Conservation (phyloP, 2,329 filamentous ascomycete species). For the Diaporthe sp. region DNA sequence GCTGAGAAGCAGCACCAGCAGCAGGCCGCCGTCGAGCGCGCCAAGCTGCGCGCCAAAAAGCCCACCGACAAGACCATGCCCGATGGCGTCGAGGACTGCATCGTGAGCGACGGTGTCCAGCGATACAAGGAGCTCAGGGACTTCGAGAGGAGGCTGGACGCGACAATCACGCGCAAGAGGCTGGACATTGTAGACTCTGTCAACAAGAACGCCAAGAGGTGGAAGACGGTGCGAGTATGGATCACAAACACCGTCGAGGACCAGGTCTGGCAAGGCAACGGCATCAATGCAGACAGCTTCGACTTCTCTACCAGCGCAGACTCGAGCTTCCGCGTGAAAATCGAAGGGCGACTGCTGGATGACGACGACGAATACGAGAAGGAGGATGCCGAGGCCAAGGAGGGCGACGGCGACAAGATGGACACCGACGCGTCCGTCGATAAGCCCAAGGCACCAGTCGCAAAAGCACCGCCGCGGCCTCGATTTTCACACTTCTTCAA, state of each 20-base stretch:
- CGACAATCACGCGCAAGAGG: slow-evolving; percentile 93
- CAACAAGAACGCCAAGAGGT: slow-evolving; percentile 80
- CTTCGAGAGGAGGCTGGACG: slow-evolving; percentile 88
- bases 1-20: slow-evolving; percentile 62
- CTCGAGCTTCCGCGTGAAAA: slow-evolving; percentile 89
- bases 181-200: slow-evolving; percentile 89
- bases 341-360: slow-evolving; percentile 87
- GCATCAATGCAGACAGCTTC: slow-evolving; percentile 79
- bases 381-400: slow-evolving; percentile 60
- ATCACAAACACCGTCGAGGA: slow-evolving; percentile 95
- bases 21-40: slow-evolving; percentile 71
- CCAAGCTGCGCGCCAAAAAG: slow-evolving; percentile 86
- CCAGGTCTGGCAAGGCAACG: slow-evolving; percentile 88
- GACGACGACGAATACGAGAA: slow-evolving; percentile 70
- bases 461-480: slow-evolving; percentile 57
- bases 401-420: slow-evolving; percentile 58
- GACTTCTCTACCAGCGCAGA: slow-evolving; percentile 84
- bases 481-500: slow-evolving; percentile 86
- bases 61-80: slow-evolving; percentile 96
- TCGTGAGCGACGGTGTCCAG: slow-evolving; percentile 84
- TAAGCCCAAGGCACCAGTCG: slow-evolving; percentile 52
- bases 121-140: slow-evolving; percentile 89
- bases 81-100: slow-evolving; percentile 85
- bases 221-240: slow-evolving; percentile 91
- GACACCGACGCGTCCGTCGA: slow-evolving; percentile 46